Base-by-base conservation (phyloP, 179 eudicot genomes). In the Spinacia oleracea region DNA sequence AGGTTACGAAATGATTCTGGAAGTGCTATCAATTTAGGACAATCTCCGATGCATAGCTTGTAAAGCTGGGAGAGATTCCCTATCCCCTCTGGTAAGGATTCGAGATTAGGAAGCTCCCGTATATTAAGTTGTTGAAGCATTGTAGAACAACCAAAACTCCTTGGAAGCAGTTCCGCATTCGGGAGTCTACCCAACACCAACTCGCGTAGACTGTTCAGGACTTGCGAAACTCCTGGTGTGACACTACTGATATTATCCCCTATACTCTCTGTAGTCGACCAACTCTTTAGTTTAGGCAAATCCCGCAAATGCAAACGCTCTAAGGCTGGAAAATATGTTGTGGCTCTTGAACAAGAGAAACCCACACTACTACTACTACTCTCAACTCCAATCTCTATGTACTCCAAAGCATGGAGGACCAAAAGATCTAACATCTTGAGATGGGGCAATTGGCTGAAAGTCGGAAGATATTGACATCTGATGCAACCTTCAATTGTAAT, bases 391-490 rank as follows among this genome's bases (percentile, higher is more conserved):
- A 3, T 15, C 35, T 75, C 56, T 4, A 75, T 12, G 27, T 27
- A 75, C 27, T 75, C 56, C 27, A 75, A 25, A 18, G 27, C 51
- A 25, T 60, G 7, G 25, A 75, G 55, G 42, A 0, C 1, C 9
- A 0, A 0, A 59, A 75, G 70, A 1, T 25, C 5, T 16, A 75
- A 70, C 15, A 2, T 8, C 56, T 15, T 59, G 6, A 74, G 77
- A 11, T 35, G 53, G 1, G 51, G 66, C 40, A 74, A 27, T 18
- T 38, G 77, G n/a, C 77, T 38, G 15, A 74, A 59, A 20, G 77
- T 20, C 0, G 77, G 77, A 9, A 74, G 77, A 58, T 14, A 9
- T 59, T 34, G n/a, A 31, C 77, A 58, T 74, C 29, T 40, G 3
- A 23, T 1, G 53, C 77, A 74, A 35, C 4, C 20, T 21, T 5